These are phyloP conservation scores for Salix dunnii DNA, from an alignment of 345 rosid species.

Conservation along the genomic window DNA sequence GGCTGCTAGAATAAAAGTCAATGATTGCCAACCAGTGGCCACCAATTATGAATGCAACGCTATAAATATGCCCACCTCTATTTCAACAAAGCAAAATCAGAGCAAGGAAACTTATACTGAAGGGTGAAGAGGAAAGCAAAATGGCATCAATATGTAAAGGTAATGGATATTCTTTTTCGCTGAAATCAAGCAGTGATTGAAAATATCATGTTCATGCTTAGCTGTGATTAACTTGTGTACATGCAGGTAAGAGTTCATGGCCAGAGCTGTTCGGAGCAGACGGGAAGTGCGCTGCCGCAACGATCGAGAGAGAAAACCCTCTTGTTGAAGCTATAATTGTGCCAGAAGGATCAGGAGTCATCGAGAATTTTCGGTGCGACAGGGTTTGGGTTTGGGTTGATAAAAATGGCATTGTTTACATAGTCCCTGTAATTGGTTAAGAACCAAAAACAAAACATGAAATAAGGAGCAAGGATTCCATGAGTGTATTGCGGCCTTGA, in stretches of 20 bases:
- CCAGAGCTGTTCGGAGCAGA: constrained; percentile 15
- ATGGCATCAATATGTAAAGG: neutral
- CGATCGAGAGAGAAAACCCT: constrained; percentile 20
- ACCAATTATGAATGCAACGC: neutral
- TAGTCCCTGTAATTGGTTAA: constrained; percentile 11
- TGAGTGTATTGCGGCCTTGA: too few relatives aligned
- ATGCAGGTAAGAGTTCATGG: constrained; percentile 25
- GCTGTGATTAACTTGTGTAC: neutral
- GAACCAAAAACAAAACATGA: neutral
- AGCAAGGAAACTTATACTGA: neutral
- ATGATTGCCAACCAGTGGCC: neutral
- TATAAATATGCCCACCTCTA: neutral
- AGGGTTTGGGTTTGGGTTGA: constrained; percentile 23
- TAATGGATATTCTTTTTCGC: neutral
- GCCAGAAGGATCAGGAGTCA: neutral
- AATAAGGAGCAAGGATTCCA: too few relatives aligned
- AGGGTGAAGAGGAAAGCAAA: too few relatives aligned
- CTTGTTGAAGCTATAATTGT: constrained; percentile 4
- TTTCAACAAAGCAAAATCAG: neutral
- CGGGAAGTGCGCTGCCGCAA: neutral
- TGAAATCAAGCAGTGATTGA: neutral
- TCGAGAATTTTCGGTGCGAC: neutral
- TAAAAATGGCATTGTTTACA: neutral
- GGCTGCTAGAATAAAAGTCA: neutral
- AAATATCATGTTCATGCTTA: neutral